phyloP scores from a whole-genome alignment of 305 asterid genomes.

The Solanum hybrid region DNA sequence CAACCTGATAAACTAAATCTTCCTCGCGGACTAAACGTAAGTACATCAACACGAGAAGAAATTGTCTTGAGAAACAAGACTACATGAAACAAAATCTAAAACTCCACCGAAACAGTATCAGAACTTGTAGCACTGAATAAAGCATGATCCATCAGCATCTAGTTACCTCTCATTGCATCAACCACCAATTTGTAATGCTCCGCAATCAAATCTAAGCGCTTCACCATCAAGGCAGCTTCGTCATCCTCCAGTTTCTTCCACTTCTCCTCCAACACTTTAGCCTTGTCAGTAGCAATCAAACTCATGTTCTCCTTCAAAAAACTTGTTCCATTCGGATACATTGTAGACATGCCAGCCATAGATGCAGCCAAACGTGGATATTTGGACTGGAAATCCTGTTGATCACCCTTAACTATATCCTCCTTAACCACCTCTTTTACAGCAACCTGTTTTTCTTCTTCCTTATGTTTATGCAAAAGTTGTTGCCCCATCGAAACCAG shows the following conservation, averaged over 20 bases:
- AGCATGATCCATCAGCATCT: neutral
- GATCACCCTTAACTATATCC: no score
- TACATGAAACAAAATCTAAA: neutral
- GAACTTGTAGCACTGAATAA: neutral
- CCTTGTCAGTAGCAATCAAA: neutral
- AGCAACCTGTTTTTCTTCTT: no score
- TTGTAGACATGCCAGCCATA: neutral
- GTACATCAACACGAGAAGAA: neutral
- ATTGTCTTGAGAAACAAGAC: neutral
- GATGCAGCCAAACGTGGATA: neutral
- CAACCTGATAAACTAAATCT: neutral
- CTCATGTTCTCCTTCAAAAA: conserved; percentile 6
- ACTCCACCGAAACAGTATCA: neutral
- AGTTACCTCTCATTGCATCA: conserved; percentile 14
- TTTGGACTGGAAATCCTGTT: neutral
- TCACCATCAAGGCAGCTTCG: neutral
- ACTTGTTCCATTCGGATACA: neutral
- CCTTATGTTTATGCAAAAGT: no score
- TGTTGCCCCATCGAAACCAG: neutral
- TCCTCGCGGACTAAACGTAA: neutral
- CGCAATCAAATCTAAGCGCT: conserved; percentile 22
- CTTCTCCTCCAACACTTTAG: neutral
- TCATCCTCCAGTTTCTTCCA: neutral
- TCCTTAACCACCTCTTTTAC: no score
- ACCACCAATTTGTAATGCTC: conserved; percentile 28